Percentiles rank a stretch among this genome's conserved stretches.
These are phyloP conservation scores for Cordia subcordata DNA, from an alignment of 257 asterid species.

Conservation along the genomic window DNA sequence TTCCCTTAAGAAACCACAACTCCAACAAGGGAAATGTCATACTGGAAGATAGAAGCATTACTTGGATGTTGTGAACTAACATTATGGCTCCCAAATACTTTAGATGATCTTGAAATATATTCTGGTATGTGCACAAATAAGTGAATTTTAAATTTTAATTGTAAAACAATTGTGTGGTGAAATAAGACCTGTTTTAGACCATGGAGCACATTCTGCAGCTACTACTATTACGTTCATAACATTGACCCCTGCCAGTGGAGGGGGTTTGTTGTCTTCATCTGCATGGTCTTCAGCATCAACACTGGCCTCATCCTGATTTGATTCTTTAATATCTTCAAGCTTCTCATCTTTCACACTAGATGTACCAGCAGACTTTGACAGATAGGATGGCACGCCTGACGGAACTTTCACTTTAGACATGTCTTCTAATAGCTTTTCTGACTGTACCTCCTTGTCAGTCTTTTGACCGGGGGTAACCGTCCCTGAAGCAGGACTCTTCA, in stretches of 20 bases:
- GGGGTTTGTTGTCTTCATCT: conserved; percentile 51
- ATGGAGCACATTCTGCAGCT: conserved; percentile 93
- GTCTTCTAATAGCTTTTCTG: conserved; percentile 14
- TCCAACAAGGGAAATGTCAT: not conserved
- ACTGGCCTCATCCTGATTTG: conserved; percentile 28
- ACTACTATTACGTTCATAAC: conserved; percentile 86
- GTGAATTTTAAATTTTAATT: not conserved
- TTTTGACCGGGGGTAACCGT: conserved; percentile 13
- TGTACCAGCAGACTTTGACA: conserved; percentile 7
- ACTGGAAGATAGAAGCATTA: not conserved
- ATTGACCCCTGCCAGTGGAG: conserved; percentile 86
- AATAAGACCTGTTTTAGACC: conserved; percentile 79
- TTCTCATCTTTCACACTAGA: conserved; percentile 26
- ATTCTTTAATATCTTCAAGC: conserved; percentile 25
- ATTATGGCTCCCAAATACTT: too few relatives aligned
- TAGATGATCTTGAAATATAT: too few relatives aligned
- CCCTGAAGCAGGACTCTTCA: conserved; percentile 15
- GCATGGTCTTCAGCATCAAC: conserved; percentile 30
- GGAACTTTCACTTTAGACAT: conserved; percentile 17
- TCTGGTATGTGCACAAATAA: not conserved
- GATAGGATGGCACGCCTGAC: conserved; percentile 28
- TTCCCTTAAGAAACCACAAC: not conserved
- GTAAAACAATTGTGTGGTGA: not conserved
- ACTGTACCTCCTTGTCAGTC: conserved; percentile 24
- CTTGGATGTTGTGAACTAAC: too few relatives aligned